Conservation (phyloP, 306 rosid species). For the Pueraria montana region DNA sequence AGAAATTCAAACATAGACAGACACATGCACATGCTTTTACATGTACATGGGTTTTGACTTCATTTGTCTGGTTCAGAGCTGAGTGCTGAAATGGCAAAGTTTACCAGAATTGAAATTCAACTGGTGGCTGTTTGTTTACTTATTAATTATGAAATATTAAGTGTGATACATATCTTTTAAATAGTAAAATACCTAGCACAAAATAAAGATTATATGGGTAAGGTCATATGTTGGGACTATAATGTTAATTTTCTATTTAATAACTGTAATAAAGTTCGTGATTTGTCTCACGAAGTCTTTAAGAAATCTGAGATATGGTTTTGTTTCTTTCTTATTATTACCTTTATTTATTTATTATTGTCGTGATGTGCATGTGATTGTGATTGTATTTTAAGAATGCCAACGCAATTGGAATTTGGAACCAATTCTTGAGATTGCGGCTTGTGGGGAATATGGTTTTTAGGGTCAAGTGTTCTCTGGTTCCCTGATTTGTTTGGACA, state of each 20-base stretch:
- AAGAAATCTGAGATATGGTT: not conserved
- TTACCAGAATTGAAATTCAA: constrained; percentile 34
- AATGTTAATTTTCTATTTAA: constrained; percentile 13
- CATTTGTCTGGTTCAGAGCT: constrained; percentile 19
- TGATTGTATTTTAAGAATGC: constrained; percentile 2
- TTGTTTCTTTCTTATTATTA: constrained; percentile 33
- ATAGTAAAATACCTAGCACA: not conserved
- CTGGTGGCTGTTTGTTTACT: constrained; percentile 23
- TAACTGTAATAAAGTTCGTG: not conserved
- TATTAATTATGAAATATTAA: constrained; percentile 22
- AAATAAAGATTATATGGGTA: constrained; percentile 23
- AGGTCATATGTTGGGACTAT: not conserved
- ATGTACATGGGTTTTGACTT: constrained; percentile 20
- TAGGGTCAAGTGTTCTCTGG: not conserved
- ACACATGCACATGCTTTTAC: constrained; percentile 31
- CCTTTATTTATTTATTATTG: not conserved
- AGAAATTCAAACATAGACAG: constrained; percentile 13
- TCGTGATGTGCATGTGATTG: not conserved
- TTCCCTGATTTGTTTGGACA: constrained; percentile 18
- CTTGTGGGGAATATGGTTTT: not conserved
- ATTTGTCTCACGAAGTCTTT: not conserved
- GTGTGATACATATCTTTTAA: constrained; percentile 17
- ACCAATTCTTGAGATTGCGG: not conserved
- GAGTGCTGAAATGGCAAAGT: constrained; percentile 34
- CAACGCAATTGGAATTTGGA: constrained; percentile 7